Evolutionary conservation across 1,139 yeast genomes (phyloP), one percentile per base, ranked within the genome.

Genomic region (Suhomyces wounanorum): DNA sequence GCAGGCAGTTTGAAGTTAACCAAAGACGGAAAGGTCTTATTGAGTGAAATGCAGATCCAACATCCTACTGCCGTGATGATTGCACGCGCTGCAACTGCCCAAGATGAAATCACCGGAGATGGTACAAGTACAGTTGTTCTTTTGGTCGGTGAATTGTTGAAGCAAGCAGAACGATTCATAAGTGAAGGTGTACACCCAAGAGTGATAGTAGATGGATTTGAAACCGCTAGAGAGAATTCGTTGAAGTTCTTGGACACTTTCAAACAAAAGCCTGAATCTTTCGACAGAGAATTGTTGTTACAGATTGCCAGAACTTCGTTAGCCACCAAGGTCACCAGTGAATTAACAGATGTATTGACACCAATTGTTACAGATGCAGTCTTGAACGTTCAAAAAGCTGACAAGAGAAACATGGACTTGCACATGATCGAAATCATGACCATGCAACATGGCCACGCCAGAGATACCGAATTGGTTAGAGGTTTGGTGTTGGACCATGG

Each of bases 61-160:
- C 94, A 94, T 59, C 99, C 99, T n/a, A 95, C 99, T 2, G 99
- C 99, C 0, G 96, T 94, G 36, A 89, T 95, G 96, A 94, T 94
- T 75, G 96, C 99, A 3, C 81, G 98, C 57, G 99, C 98, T 10
- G 99, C 99, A 49, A 85, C 97, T 45, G 97, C 99, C 0, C 99
- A 94, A 72, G 99, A 94, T 69, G 99, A 94, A 68, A 91, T 95
- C 66, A 89, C 99, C 13, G 99, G 99, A 48, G 99, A 94, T 68
- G 99, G 99, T 57, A 95, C 99, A 52, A 94, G 99, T n/a, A 88
- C 97, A 1, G 99, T 94, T 52, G 94, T 94, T 49, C 78, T 96
- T 58, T 80, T 92, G 51, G 99, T 94, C 41, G 99, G 99, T 49
- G 98, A 95, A 67, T 77, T 94, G 53, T 79, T 94, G 66, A 89